Evolutionary conservation across 129 eudicot species (phyloP).

Genomic region (Kitagawia praeruptora): DNA sequence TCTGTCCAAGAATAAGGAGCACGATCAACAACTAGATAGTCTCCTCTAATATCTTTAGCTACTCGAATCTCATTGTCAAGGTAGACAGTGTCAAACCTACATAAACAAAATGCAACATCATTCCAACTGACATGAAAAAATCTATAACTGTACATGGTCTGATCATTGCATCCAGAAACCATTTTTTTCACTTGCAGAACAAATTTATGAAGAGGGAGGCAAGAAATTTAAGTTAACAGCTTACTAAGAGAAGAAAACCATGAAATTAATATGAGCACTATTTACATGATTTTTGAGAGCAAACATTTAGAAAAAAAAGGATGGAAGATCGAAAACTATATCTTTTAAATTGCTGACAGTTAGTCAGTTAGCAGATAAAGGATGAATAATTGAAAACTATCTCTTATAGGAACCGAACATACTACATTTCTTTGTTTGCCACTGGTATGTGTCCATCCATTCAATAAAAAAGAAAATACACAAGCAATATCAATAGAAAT

Average conservation of each 20-base stretch:
- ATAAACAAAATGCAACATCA: slow-evolving; percentile 19
- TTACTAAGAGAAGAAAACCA: background rate
- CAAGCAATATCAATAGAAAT: background rate
- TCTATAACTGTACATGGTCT: slow-evolving; percentile 36
- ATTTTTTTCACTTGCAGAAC: background rate
- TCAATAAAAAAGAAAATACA: background rate
- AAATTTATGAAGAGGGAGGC: too few species aligned
- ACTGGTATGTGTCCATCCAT: background rate
- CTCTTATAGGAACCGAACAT: background rate
- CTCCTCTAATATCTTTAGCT: slow-evolving; percentile 82
- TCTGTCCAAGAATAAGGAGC: slow-evolving; percentile 88
- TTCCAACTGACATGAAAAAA: background rate
- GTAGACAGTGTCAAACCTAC: slow-evolving; percentile 77
- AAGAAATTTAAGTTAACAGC: background rate
- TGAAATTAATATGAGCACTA: background rate
- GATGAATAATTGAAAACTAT: background rate
- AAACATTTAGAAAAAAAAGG: background rate
- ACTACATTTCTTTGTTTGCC: background rate
- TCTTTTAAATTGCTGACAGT: background rate
- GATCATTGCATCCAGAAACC: slow-evolving; percentile 48
- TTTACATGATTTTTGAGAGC: background rate
- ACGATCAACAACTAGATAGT: slow-evolving; percentile 79
- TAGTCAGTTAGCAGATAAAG: background rate
- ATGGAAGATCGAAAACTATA: background rate
- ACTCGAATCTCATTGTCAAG: slow-evolving; percentile 79